Base-by-base conservation (phyloP, 352 stramenopile species). In the Phytophthora cactorum region DNA sequence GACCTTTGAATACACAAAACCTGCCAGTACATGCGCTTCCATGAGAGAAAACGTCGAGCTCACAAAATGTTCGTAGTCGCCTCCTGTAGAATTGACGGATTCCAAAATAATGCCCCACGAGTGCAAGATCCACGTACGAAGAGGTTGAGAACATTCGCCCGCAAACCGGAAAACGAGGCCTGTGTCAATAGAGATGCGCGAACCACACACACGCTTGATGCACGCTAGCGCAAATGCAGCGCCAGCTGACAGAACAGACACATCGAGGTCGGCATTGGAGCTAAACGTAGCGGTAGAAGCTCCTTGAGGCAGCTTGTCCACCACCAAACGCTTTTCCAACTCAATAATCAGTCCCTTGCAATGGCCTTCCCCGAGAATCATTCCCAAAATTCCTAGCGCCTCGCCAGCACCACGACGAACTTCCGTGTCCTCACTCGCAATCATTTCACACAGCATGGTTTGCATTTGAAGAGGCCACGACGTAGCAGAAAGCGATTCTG, bases 101-200 rank as follows among this genome's bases (percentile, higher is more conserved):
- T 95, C 85, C 29, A 96, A 74, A 32, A 96, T 81, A 44, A 95
- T 86, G 56, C 86, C 88, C 88, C 88, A 96, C 15, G 86, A 81
- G 67, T 95, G 82, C 47, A 96, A 61, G 49, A 92, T 89, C 88
- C 86, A 96, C 11, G 85, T 91, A 10, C 88, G 86, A n/a, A 95
- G 38, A 25, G 88, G 88, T 55, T 96, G 87, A 7, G 74, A 77
- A 28, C 83, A 82, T 32, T 95, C 86, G 2, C 77, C 69, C 1
- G 81, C 81, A 69, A 93, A 86, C 0, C 79, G 73, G 39, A 92
- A 91, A 59, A 96, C 88, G 14, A 96, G 67, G 6, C 74, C 75
- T 3, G 85, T 90, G 55, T 96, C 87, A 7, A 96, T 80, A 3
- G 77, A 77, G n/a, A 93, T 82, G 3, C 83, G 77, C 5, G 86